Percentiles rank a stretch among this genome's conserved stretches.
These are phyloP conservation scores for Pleurotus salmoneostramineus DNA, from an alignment of 768 basidiomycete species.

Conservation along the genomic window DNA sequence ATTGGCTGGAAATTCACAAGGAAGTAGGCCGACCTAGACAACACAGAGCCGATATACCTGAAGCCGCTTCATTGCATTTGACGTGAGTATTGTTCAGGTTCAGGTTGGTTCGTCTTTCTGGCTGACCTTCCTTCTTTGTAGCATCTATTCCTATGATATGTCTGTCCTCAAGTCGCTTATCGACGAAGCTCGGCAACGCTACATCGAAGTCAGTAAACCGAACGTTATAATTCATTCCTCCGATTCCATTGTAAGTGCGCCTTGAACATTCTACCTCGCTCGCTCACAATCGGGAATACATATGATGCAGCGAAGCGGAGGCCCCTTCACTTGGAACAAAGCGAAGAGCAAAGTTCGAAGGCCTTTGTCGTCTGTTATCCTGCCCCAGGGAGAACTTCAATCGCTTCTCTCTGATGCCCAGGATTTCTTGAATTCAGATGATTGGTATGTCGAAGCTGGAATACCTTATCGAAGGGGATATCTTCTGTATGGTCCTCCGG, in stretches of 20 bases:
- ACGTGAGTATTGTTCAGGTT: conserved; percentile 23
- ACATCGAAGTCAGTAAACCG: conserved; percentile 34
- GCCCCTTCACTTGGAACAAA: conserved; percentile 35
- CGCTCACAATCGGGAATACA: conserved; percentile 25
- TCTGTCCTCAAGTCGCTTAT: conserved; percentile 36
- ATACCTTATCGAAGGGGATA: conserved; percentile 59
- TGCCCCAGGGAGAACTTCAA: conserved; percentile 42
- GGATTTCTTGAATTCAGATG: conserved; percentile 48
- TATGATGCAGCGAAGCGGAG: conserved; percentile 32
- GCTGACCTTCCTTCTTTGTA: conserved; percentile 11
- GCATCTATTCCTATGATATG: conserved; percentile 41
- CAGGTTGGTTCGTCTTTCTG: too few relatives aligned
- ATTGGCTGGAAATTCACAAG: conserved; percentile 35
- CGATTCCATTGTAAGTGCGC: conserved; percentile 21
- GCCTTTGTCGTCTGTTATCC: conserved; percentile 47
- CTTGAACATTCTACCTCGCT: neutral
- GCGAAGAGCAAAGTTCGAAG: conserved; percentile 47
- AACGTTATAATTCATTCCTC: conserved; percentile 37
- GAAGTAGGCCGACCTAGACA: conserved; percentile 10
- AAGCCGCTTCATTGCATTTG: conserved; percentile 16
- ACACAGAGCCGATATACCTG: conserved; percentile 1
- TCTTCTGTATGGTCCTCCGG: conserved; percentile 57
- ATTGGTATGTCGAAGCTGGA: conserved; percentile 54
- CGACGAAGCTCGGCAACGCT: conserved; percentile 35
- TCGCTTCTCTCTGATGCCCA: conserved; percentile 44